These are phyloP conservation scores for Stenogyne calaminthoides DNA, from an alignment of 305 asterid species.

Conservation along the genomic window DNA sequence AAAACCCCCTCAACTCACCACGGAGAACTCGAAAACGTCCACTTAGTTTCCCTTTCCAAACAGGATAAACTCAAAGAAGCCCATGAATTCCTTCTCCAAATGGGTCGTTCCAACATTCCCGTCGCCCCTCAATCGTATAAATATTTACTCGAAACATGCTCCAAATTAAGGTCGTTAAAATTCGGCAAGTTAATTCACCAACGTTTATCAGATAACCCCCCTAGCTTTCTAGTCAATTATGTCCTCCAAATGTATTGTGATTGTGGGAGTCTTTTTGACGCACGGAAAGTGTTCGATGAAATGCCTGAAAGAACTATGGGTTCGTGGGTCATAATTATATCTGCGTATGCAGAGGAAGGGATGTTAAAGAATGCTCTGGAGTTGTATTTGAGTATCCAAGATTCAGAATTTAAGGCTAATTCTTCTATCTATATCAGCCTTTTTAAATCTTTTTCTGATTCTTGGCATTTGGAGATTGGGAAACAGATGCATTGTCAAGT, in stretches of 20 bases:
- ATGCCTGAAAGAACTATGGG: slow-evolving; percentile 42
- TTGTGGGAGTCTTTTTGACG: slow-evolving; percentile 48
- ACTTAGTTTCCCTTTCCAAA: slow-evolving; percentile 48
- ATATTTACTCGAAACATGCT: slow-evolving; percentile 48
- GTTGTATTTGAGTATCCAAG: slow-evolving; percentile 36
- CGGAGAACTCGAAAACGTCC: slow-evolving; percentile 52
- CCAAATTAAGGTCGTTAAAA: slow-evolving; percentile 37
- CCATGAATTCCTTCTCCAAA: slow-evolving; percentile 45
- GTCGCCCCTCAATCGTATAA: slow-evolving; percentile 48
- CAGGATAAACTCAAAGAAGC: slow-evolving; percentile 60
- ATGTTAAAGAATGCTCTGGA: slow-evolving; percentile 35
- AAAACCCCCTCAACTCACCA: slow-evolving; percentile 26
- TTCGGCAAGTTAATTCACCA: slow-evolving; percentile 45
- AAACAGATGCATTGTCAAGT: slow-evolving; percentile 57
- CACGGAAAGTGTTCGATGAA: slow-evolving; percentile 58
- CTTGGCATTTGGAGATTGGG: slow-evolving; percentile 43
- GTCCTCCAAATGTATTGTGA: slow-evolving; percentile 46
- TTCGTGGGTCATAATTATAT: slow-evolving; percentile 44
- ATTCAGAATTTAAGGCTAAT: slow-evolving; percentile 24
- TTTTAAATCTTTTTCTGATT: slow-evolving; percentile 38
- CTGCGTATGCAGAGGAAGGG: slow-evolving; percentile 52
- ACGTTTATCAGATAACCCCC: slow-evolving; percentile 32
- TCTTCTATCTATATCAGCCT: slow-evolving; percentile 40
- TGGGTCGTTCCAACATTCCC: slow-evolving; percentile 44
- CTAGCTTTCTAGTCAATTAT: slow-evolving; percentile 36